Base-by-base conservation (phyloP, 1,284 basidiomycete species). In the Fomitopsis palustris region DNA sequence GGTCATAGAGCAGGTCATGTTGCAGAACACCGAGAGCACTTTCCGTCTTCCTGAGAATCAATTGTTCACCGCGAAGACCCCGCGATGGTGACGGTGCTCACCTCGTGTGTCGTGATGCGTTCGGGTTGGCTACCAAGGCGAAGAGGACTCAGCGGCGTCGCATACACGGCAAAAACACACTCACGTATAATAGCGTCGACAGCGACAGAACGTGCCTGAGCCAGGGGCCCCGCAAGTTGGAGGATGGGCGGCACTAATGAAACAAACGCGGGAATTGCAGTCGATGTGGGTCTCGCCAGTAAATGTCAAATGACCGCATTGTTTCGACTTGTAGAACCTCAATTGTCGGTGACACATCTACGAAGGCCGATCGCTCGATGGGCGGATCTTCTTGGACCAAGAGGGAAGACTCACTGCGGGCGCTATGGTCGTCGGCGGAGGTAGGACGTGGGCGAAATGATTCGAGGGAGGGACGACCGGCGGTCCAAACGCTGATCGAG, bases 321-420 rank as follows among this genome's bases (percentile, higher is more conserved):
- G 70, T 29, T 68, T 72, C 63, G 78, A 80, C 67, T 75, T 78
- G 61, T 71, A 74, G 71, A 88, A 82, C 65, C 73, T 77, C 67
- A 89, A 80, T 59, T 75, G 76, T 62, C 86, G 80, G 72, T 85
- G 81, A 76, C 88, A 89, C 87, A 89, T 89, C 68, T 73, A 63
- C 56, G 63, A 59, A 45, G 56, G 51, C 61, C 55, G 61, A 62
- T 64, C 65, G 66, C 62, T 65, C 61, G 60, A 64, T 65, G 63
- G 59, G 64, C 66, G 66, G 59, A 60, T 59, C 59, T 56, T 54
- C 43, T 53, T 38, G 49, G 54, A 61, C 56, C 65, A 56, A 63
- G 64, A 59, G 54, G 60, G 58, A 52, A 51, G 59, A 64, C 64
- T 65, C 62, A 66, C 65, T 54, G 55, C 56, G 63, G 70, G 71